phyloP scores from a whole-genome alignment of 1,284 basidiomycete genomes.

The Cyathus olla region DNA sequence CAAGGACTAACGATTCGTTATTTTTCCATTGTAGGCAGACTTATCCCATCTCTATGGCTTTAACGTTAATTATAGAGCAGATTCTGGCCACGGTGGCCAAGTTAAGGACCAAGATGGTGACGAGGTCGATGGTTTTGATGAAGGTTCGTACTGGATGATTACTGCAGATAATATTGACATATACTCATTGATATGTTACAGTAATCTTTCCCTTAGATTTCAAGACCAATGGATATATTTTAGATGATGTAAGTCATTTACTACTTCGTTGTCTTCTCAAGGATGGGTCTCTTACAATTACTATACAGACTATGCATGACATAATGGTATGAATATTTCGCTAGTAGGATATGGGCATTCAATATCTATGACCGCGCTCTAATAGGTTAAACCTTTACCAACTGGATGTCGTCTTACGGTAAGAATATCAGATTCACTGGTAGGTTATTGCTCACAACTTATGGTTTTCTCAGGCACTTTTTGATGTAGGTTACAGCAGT shows the following conservation, averaged over 20 bases:
- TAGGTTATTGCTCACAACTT: background rate
- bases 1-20: background rate
- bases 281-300: background rate
- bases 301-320: too few species aligned
- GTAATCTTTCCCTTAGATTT: constrained; percentile 3
- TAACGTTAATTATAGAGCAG: background rate
- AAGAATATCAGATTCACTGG: background rate
- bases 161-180: background rate
- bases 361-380: too few species aligned
- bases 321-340: background rate
- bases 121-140: constrained; percentile 2
- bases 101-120: background rate
- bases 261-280: too few species aligned
- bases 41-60: background rate
- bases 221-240: background rate
- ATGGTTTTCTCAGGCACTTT: background rate
- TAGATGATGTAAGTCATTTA: constrained; percentile 1
- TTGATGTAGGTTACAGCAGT: background rate
- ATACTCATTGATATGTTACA: background rate
- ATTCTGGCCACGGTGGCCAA: constrained; percentile 5
- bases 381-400: background rate
- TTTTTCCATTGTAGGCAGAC: constrained; percentile 1
- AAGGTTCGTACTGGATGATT: background rate
- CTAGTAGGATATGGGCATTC: background rate
- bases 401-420: constrained; percentile 4